Evolutionary conservation across 2,329 filamentous ascomycete species (phyloP), one percentile per base, ranked within the genome.

Genomic region (Fusarium buharicum): DNA sequence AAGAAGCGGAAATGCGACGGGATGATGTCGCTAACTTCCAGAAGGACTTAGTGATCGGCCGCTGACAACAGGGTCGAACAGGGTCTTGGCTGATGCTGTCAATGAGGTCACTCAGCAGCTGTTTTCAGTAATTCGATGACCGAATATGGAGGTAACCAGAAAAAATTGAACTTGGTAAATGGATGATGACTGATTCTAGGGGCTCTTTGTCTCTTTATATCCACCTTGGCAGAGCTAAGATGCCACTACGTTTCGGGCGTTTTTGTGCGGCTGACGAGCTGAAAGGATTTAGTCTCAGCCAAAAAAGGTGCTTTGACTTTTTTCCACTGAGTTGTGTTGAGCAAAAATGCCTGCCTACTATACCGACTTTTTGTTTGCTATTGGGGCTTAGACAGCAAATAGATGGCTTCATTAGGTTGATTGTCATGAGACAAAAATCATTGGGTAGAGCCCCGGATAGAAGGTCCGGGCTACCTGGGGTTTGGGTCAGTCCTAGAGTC

Each of bases 21-120:
- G n/a, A 54, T 55, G 59, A 64, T 62, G 59, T 43, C 50, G 59
- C 33, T 37, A 27, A 18, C 14, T 44, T 33, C 48, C 39, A 44
- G 43, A 54, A 63, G 30, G 53, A 43, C 55, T 49, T 14, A n/a
- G 20, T 33, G 59, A 62, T 62, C 46, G 43, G 30, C 59, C 41
- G 39, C 53, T 59, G 41, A 59, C 13, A 58, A 31, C 41, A 63
- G 31, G 59, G 43, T 7, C 22, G 30, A 41, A 20, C 14, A 20
- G 14, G 8, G 46, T 54, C 55, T 59, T 60, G 48, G 47, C 53
- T 54, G 46, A 18, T 11, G 34, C 2, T 31, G 17, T 36, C 12
- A 18, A 57, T 61, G 59, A 62, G 53, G 54, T 62, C 59, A 62
- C 59, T 34, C 1, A 22, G 30, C 30, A 33, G 30, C 30, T 4